Base-by-base conservation (phyloP, 371 early-diverging fungal species). In the Mortierella sp. region DNA sequence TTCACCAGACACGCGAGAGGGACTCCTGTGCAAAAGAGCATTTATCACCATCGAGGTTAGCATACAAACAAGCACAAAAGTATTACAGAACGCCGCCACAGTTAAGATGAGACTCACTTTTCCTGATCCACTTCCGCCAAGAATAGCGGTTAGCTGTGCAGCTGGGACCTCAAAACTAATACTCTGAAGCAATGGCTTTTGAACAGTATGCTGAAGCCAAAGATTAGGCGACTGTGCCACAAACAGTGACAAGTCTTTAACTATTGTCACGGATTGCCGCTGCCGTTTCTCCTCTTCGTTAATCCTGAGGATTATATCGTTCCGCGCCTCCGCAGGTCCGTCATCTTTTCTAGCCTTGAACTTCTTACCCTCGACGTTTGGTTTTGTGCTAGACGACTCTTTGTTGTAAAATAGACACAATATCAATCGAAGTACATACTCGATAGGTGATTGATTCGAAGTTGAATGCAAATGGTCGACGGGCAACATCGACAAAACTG, bases 51-150 rank as follows among this genome's bases (percentile, higher is more conserved):
- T 35, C 6, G 35, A 35, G 0, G 6, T 35, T 35, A 35, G 3
- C 6, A 35, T 6, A 8, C 35, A 35, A 35, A 35, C 3, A 35
- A 35, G 35, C 3, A 35, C 35, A 4, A 35, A 35, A 35, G 6
- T 35, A 8, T 35, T 35, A 6, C n/a, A n/a, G n/a, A n/a, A n/a
- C 35, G 35, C 35, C 6, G 35, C 35, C 35, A 35, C 35, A 35
- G 35, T 35, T 35, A 35, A 35, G 35, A 35, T 35, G 35, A 35
- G 35, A 1, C 5, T 40, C 59, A 78, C 78, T 69, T 93, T 93
- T 47, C 93, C 93, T 6, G 90, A 84, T 4, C 94, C 94, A 63
- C 87, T 86, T 2, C 85, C 77, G 5, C 93, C 93, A 39, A 92
- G 84, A 61, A 93, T 85, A 32, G 92, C 92, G 1, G 90, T 89